Conservation (phyloP, 2,329 filamentous ascomycete genomes). For the Gnomoniopsis sp. region DNA sequence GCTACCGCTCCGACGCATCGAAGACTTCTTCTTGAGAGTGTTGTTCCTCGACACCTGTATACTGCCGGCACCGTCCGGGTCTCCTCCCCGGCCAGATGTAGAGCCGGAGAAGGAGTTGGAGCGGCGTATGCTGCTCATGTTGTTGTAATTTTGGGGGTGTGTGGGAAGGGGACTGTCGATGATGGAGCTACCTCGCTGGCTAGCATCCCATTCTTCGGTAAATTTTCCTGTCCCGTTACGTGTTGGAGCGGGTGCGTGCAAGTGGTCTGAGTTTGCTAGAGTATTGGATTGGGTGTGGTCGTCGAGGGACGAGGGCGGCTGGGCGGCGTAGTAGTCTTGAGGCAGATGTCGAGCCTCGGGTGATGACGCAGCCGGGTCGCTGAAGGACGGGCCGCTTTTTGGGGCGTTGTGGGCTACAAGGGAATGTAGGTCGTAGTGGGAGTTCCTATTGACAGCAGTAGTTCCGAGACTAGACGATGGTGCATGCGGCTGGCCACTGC, state of each 20-base stretch:
- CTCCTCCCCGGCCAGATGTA: constrained; percentile 42
- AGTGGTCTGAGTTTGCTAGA: constrained; percentile 20
- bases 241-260: constrained; percentile 20
- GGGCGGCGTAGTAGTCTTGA: not conserved
- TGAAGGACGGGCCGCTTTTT: not conserved
- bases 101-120: constrained; percentile 58
- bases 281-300: constrained; percentile 19
- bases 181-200: constrained; percentile 63
- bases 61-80: constrained; percentile 26
- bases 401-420: not conserved
- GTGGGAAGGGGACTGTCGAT: constrained; percentile 42
- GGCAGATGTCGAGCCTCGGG: not conserved
- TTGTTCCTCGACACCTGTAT: constrained; percentile 50
- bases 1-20: constrained; percentile 69
- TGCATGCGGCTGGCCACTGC: not conserved
- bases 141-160: constrained; percentile 4
- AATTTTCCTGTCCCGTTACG: constrained; percentile 47
- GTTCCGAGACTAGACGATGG: constrained; percentile 8
- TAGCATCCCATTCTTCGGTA: constrained; percentile 69
- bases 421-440: not conserved
- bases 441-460: constrained; percentile 6
- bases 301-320: not conserved
- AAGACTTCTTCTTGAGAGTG: constrained; percentile 86
- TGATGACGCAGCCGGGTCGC: constrained; percentile 13
- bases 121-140: constrained; percentile 48